Evolutionary conservation across 2,329 filamentous ascomycete genomes (phyloP), one percentile per base, ranked within the genome.

Genomic region (Neofusicoccum ribis): DNA sequence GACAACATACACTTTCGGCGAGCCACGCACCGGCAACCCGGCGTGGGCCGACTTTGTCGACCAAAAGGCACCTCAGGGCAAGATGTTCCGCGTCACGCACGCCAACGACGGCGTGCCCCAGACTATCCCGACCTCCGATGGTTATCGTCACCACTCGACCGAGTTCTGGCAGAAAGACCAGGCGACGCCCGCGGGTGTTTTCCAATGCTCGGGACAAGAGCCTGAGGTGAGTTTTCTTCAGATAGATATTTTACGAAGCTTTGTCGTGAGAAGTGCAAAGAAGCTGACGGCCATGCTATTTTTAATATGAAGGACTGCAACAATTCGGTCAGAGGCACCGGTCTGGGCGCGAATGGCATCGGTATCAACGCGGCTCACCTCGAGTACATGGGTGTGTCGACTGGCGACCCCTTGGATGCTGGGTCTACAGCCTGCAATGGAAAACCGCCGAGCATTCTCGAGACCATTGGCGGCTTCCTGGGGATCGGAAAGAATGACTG

Each of bases 51-150:
- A 59, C 44, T 65, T 58, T 43, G 39, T 59, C 3, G 52, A 65
- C 15, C 51, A 34, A n/a, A 31, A 39, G 20, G 52, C 52, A 15
- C 46, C 63, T 11, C 20, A 41, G 14, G 44, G 47, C n/a, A 56
- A 44, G 8, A 34, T 58, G 41, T 65, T 65, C 46, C 63, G 63
- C 15, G 63, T 65, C 43, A 65, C 63, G 37, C 63, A 65, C 23
- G 52, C 52, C 52, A 65, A 65, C 20, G 63, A 65, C n/a, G 63
- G 63, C 43, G 63, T 65, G 15, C 63, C 63, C 27, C 63, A 65
- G 52, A 65, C 52, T 3, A 23, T 54, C 31, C 52, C 63, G 2
- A 59, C 51, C 17, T 20, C 34, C 15, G 50, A 58, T n/a, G 52
- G 63, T 5, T 65, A 59, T 23, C 34, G 37, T 20, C 63, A 65